Evolutionary conservation across 108 stramenopile species (phyloP).

Genomic region (Cafeteria roenbergensis): DNA sequence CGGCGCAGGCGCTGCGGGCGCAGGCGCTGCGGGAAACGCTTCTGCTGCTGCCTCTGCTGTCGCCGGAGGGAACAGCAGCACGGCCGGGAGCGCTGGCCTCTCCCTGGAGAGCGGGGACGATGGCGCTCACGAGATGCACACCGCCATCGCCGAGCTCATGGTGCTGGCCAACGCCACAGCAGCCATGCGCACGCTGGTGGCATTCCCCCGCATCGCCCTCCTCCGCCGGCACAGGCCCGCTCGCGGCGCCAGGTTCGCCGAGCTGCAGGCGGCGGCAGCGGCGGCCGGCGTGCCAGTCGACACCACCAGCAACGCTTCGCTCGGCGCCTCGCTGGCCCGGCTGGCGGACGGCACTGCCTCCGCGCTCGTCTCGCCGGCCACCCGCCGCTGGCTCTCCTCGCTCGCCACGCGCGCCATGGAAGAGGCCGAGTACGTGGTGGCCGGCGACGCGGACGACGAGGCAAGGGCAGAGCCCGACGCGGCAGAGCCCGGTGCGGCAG

Average conservation of each 20-base stretch:
- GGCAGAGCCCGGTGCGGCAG: too few relatives aligned
- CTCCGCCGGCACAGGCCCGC: conserved; percentile 40
- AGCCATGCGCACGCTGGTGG: too few relatives aligned
- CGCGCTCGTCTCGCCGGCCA: neutral
- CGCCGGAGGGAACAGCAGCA: too few relatives aligned
- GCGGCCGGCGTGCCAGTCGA: conserved; percentile 5
- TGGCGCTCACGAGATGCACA: conserved; percentile 59
- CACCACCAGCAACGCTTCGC: conserved; percentile 5
- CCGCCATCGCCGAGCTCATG: conserved; percentile 68
- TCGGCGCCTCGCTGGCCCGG: conserved; percentile 10
- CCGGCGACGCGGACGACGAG: conserved; percentile 32
- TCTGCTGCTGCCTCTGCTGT: too few relatives aligned
- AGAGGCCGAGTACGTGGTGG: conserved; percentile 60
- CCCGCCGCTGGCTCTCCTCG: neutral
- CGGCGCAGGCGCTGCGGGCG: too few relatives aligned
- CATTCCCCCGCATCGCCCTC: conserved; percentile 51
- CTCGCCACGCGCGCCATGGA: conserved; percentile 63
- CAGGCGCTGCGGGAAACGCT: too few relatives aligned
- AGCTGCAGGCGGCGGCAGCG: neutral
- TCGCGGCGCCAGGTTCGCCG: neutral
- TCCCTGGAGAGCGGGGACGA: too few relatives aligned
- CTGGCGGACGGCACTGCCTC: neutral
- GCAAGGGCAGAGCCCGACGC: too few relatives aligned
- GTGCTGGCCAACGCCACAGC: conserved; percentile 61
- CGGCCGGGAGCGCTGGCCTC: too few relatives aligned